Percentiles rank a stretch among this genome's conserved stretches.
phyloP scores from a whole-genome alignment of 768 basidiomycete species.

The Zangia roseola region DNA sequence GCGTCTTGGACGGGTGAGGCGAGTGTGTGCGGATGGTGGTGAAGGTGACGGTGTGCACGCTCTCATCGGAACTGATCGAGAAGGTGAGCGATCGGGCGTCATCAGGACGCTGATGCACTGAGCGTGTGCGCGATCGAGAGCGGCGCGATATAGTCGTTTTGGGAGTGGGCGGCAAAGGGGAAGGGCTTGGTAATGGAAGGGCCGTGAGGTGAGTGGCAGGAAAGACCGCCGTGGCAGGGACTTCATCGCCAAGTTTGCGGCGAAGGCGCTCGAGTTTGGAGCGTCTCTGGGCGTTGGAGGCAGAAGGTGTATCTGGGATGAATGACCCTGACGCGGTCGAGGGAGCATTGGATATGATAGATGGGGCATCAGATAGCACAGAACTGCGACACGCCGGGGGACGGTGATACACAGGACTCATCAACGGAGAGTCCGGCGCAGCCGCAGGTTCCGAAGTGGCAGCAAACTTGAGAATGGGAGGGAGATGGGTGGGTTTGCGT shows the following conservation, averaged over 20 bases:
- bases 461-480: conserved; percentile 23
- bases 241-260: conserved; percentile 59
- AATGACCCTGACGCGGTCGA: conserved; percentile 7
- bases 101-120: conserved; percentile 14
- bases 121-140: conserved; percentile 3
- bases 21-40: conserved; percentile 18
- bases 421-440: conserved; percentile 1
- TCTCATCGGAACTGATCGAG: conserved; percentile 29
- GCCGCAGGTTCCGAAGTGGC: conserved; percentile 1
- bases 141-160: background rate
- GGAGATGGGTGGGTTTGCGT: conserved; percentile 28
- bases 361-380: conserved; percentile 19
- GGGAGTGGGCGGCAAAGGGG: background rate
- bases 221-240: conserved; percentile 63
- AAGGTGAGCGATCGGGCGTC: conserved; percentile 23
- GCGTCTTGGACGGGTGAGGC: conserved; percentile 8
- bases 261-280: conserved; percentile 65
- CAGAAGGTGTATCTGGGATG: conserved; percentile 37
- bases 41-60: conserved; percentile 22
- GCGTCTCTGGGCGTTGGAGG: conserved; percentile 39
- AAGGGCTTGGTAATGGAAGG: background rate
- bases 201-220: conserved; percentile 27
- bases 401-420: conserved; percentile 5
- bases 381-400: conserved; percentile 17
- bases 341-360: conserved; percentile 19